phyloP scores from a whole-genome alignment of 2,329 filamentous ascomycete species.

The Penicillium freii region DNA sequence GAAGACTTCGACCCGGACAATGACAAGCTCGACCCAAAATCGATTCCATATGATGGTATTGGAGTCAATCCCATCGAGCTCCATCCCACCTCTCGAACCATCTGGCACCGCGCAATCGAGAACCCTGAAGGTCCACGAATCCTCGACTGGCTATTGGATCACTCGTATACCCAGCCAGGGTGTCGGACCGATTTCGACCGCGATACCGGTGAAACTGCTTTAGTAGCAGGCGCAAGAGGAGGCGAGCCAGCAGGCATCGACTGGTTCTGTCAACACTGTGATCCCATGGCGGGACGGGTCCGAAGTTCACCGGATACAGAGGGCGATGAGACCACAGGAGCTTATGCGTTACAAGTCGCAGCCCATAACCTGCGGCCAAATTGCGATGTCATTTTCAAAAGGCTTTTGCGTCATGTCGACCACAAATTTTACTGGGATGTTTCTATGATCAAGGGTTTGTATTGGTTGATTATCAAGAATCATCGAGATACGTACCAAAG shows the following conservation, averaged over 20 bases:
- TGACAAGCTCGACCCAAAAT: not conserved
- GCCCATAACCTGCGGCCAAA: not conserved
- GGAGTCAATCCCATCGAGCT: not conserved
- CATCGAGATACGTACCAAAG: not conserved
- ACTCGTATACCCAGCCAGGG: not conserved
- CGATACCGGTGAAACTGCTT: not conserved
- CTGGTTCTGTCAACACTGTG: slow-evolving; percentile 3
- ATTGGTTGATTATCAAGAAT: slow-evolving; percentile 2
- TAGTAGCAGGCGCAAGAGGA: not conserved
- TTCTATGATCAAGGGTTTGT: not conserved
- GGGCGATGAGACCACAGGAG: not conserved
- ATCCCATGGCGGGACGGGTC: not conserved
- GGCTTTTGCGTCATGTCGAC: not conserved
- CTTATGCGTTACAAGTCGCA: slow-evolving; percentile 2
- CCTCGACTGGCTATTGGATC: not conserved
- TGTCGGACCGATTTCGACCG: not conserved
- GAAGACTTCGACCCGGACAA: not conserved
- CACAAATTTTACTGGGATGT: not conserved
- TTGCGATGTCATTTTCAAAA: not conserved
- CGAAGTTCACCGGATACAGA: not conserved
- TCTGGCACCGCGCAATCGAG: slow-evolving; percentile 6
- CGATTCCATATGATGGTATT: not conserved
- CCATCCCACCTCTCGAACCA: not conserved
- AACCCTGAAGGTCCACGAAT: not conserved
- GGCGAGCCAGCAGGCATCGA: not conserved